phyloP scores from a whole-genome alignment of 208 protist species.

The Trichomonas vaginalis region DNA sequence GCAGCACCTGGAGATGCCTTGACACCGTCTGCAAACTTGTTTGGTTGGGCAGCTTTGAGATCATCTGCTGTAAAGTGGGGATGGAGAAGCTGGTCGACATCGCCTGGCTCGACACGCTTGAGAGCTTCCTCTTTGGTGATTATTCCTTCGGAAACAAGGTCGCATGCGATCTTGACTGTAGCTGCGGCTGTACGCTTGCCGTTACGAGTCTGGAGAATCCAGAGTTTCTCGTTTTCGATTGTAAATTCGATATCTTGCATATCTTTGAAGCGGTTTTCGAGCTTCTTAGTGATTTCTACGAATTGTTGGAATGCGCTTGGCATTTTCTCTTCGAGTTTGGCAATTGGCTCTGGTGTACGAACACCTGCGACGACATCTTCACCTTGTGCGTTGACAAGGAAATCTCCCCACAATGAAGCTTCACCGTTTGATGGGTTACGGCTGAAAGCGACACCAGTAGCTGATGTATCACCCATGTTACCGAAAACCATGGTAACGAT shows the following conservation, averaged over 20 bases:
- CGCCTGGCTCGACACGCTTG: neutral
- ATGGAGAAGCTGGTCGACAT: neutral
- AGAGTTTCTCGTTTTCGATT: neutral
- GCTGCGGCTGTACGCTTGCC: neutral
- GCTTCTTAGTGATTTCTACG: neutral
- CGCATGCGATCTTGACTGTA: neutral
- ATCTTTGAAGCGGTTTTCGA: conserved; percentile 1
- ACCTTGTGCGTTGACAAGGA: neutral
- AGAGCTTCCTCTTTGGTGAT: neutral
- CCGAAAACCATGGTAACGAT: neutral
- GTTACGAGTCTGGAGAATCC: neutral
- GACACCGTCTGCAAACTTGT: neutral
- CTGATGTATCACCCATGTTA: neutral
- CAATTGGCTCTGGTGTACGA: neutral
- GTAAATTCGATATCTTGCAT: neutral
- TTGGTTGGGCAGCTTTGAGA: neutral
- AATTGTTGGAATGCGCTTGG: neutral
- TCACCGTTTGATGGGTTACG: neutral
- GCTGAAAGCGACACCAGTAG: neutral
- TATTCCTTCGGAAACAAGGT: neutral
- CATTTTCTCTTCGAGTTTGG: neutral
- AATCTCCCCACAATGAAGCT: neutral
- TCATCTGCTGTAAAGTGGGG: neutral
- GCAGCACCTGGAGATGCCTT: neutral
- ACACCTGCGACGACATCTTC: neutral